phyloP scores from a whole-genome alignment of 805 yeast genomes.

The Sugiyamaella floridensis region DNA sequence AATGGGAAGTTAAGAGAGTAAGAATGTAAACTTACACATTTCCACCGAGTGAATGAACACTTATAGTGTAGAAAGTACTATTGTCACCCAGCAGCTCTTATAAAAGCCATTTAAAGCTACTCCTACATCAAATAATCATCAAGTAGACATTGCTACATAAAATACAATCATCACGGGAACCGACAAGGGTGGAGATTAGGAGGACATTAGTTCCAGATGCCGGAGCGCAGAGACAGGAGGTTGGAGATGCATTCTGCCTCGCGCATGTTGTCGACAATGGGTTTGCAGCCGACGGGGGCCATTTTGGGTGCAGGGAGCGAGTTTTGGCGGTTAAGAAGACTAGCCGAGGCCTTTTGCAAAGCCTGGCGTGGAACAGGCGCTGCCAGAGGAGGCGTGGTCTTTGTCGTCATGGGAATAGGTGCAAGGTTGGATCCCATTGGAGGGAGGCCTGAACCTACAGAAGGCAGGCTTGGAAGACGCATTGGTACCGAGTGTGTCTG shows the following conservation, averaged over 20 bases:
- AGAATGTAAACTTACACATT: too few relatives aligned
- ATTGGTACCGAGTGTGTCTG: not conserved
- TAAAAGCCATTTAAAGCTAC: too few relatives aligned
- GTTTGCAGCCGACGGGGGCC: not conserved
- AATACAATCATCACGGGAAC: too few relatives aligned
- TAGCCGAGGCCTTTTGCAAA: not conserved
- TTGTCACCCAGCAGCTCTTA: too few relatives aligned
- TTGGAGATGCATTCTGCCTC: constrained; percentile 33
- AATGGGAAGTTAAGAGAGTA: too few relatives aligned
- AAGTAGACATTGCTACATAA: too few relatives aligned
- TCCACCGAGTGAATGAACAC: too few relatives aligned
- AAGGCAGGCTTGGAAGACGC: not conserved
- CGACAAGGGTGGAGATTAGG: too few relatives aligned
- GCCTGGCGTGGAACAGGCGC: not conserved
- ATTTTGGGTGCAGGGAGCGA: constrained; percentile 1
- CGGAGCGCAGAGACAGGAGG: constrained; percentile 29
- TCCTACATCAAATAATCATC: too few relatives aligned
- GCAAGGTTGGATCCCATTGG: too few relatives aligned
- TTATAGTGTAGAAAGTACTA: too few relatives aligned
- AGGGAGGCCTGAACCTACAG: too few relatives aligned
- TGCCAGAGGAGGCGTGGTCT: not conserved
- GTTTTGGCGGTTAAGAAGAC: constrained; percentile 1
- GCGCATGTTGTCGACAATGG: constrained; percentile 4
- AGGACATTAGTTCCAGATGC: constrained; percentile 18
- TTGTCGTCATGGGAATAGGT: not conserved